Evolutionary conservation across 2,329 filamentous ascomycete species (phyloP).

Genomic region (Escovopsis sp.): DNA sequence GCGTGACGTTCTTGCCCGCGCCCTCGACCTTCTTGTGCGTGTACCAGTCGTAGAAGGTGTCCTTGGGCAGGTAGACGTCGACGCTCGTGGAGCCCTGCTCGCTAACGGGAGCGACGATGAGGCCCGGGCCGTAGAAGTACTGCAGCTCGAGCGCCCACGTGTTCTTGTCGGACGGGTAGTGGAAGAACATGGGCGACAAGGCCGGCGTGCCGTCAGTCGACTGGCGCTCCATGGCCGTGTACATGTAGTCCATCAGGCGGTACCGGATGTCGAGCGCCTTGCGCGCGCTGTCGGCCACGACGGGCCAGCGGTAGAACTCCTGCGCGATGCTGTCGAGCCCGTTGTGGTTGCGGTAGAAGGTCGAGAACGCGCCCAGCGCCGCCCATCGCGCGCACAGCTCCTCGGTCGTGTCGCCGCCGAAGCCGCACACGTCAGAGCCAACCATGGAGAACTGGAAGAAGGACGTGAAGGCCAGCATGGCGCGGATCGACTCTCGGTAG

Average conservation of each 20-base stretch:
- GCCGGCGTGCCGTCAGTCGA: slow-evolving; percentile 46
- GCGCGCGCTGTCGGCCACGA: slow-evolving; percentile 47
- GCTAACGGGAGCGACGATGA: slow-evolving; percentile 35
- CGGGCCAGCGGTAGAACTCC: slow-evolving; percentile 56
- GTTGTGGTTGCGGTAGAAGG: slow-evolving; percentile 60
- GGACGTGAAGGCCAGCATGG: slow-evolving; percentile 57
- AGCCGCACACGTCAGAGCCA: slow-evolving; percentile 66
- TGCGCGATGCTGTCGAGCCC: slow-evolving; percentile 30
- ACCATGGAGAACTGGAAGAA: slow-evolving; percentile 57
- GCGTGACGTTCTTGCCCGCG: slow-evolving; percentile 20
- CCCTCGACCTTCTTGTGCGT: slow-evolving; percentile 30
- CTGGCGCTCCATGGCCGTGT: slow-evolving; percentile 53
- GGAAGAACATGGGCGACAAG: slow-evolving; percentile 57
- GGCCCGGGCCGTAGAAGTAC: slow-evolving; percentile 33
- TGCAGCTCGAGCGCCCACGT: slow-evolving; percentile 33
- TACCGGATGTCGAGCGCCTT: slow-evolving; percentile 62
- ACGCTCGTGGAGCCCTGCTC: slow-evolving; percentile 29
- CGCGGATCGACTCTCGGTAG: slow-evolving; percentile 64
- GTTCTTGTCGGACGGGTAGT: slow-evolving; percentile 41
- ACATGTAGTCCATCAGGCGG: slow-evolving; percentile 66
- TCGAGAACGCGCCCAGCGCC: slow-evolving; percentile 51
- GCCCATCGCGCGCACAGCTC: slow-evolving; percentile 56
- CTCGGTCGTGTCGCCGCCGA: slow-evolving; percentile 46
- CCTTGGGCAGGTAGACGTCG: slow-evolving; percentile 32
- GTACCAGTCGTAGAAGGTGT: slow-evolving; percentile 38